phyloP scores from a whole-genome alignment of 129 eudicot genomes.

The Pseudognaphalium luteoalbum region DNA sequence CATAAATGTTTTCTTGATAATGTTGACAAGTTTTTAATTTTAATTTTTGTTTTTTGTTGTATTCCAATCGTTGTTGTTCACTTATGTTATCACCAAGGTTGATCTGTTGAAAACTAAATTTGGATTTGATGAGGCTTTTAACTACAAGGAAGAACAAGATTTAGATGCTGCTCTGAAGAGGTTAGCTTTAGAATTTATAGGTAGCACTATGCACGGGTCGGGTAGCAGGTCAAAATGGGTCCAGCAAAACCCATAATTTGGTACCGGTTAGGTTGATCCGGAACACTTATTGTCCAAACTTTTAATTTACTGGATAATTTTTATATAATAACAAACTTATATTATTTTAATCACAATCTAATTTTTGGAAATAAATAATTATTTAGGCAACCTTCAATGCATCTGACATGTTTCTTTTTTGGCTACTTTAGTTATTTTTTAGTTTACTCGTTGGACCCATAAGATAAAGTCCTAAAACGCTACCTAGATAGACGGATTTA shows the following conservation, averaged over 20 bases:
- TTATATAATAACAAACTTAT: too few relatives aligned
- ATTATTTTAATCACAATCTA: too few relatives aligned
- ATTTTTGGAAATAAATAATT: too few relatives aligned
- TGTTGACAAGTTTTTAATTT: neutral
- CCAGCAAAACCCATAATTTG: neutral
- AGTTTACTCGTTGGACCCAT: too few relatives aligned
- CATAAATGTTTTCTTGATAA: neutral
- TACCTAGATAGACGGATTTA: too few relatives aligned
- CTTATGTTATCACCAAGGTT: constrained; percentile 43
- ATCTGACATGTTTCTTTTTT: neutral
- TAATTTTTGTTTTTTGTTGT: neutral
- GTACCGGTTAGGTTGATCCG: neutral
- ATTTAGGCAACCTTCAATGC: too few relatives aligned
- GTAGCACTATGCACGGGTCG: neutral
- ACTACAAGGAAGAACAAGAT: constrained; percentile 50
- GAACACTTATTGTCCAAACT: too few relatives aligned
- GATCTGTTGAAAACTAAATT: constrained; percentile 44
- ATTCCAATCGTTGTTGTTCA: neutral
- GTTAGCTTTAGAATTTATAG: constrained; percentile 9
- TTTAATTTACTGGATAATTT: too few relatives aligned
- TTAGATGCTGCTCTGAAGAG: constrained; percentile 39
- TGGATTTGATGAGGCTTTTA: constrained; percentile 54
- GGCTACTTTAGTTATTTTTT: too few relatives aligned
- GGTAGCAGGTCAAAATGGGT: too few relatives aligned
- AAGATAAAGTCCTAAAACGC: too few relatives aligned